Base-by-base conservation (phyloP, 345 rosid genomes). In the Eucalyptus decipiens region DNA sequence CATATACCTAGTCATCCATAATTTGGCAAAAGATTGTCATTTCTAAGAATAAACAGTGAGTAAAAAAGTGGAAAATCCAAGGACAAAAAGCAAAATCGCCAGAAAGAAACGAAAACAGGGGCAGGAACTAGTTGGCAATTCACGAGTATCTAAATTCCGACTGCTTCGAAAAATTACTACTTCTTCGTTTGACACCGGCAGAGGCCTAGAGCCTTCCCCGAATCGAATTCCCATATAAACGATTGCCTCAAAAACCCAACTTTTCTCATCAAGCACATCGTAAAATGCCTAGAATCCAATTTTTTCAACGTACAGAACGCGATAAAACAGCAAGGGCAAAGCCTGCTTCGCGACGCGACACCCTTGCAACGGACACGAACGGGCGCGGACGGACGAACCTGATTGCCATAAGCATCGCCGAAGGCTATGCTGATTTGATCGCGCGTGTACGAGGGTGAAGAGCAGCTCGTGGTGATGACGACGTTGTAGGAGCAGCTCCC, bases 381-480 rank as follows among this genome's bases (percentile, higher is more conserved):
- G 17, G 60, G 0, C 1, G 54, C 34, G 89, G 42, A 18, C 30
- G 62, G 62, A 30, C 91, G 8, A 90, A 97, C 99, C 99, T 96
- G 98, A 92, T 97, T 96, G 72, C 97, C 99, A 80, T 97, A 97
- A 23, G 95, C 98, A 90, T 98, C 99, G 6, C 99, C 99, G 54
- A 98, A 98, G 54, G 99, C 88, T 43, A 98, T 89, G 69, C 99
- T 95, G 86, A 98, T 98, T 89, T 95, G 98, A 88, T 98, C 99
- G 34, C 99, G 94, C 14, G 98, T 97, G 90, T 94, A 95, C 88
- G 28, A 87, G 26, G 95, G 51, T 12, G 99, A 98, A 56, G 99
- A 94, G 86, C 99, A 97, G 92, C 99, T 97, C 47, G 99, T 98
- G 26, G 95, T 88, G 88, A 96, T 93, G 45, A 89, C 88, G 90